Conservation (phyloP, 139 green algal genomes). For the Chlorella sp. region DNA sequence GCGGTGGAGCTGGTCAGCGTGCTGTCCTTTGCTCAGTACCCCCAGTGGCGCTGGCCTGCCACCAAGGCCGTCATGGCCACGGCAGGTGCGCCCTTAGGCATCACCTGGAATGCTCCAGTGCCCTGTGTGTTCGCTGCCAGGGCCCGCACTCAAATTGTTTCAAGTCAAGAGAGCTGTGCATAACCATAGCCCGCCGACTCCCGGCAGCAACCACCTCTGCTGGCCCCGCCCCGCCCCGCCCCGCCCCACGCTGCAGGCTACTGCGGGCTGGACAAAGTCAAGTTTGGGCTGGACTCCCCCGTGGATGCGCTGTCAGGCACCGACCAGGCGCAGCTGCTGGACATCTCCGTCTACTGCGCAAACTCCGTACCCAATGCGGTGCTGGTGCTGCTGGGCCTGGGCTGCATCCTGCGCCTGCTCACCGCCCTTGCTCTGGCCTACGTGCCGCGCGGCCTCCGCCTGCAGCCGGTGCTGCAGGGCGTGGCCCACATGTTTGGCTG, state of each 20-base stretch:
- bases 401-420: constrained; percentile 30
- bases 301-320: not conserved
- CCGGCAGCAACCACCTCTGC: too few relatives aligned
- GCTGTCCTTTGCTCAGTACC: constrained; percentile 24
- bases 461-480: not conserved
- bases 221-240: too few relatives aligned
- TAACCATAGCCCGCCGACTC: too few relatives aligned
- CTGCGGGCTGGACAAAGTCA: constrained; percentile 11
- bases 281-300: not conserved
- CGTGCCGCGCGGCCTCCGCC: constrained; percentile 26
- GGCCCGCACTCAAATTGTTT: too few relatives aligned
- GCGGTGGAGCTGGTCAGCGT: constrained; percentile 37
- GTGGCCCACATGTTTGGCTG: not conserved
- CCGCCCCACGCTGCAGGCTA: constrained; percentile 12
- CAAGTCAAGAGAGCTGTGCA: too few relatives aligned
- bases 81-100: not conserved
- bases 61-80: constrained; percentile 33
- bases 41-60: constrained; percentile 34
- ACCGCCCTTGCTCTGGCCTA: constrained; percentile 32
- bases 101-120: too few relatives aligned
- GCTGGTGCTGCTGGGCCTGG: constrained; percentile 27
- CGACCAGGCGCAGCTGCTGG: constrained; percentile 16
- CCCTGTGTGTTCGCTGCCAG: too few relatives aligned
- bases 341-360: constrained; percentile 42
- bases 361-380: constrained; percentile 20